These are phyloP conservation scores for Mycena sanguinolenta DNA, from an alignment of 768 basidiomycete species.

Conservation along the genomic window DNA sequence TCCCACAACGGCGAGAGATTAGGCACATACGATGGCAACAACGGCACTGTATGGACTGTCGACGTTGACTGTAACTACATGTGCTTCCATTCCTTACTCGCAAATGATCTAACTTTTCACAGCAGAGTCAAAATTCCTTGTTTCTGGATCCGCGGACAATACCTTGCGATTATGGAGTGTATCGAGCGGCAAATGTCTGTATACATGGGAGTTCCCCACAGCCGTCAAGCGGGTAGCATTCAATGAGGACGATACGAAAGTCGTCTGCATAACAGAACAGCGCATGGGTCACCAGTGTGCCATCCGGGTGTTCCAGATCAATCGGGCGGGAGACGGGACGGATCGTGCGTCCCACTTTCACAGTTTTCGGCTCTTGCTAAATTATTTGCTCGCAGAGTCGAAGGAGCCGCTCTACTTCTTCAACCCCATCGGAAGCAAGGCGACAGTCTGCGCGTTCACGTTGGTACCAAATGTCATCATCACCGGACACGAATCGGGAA, in stretches of 20 bases:
- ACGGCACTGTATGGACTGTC: conserved; percentile 96
- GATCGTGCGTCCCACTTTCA: conserved; percentile 69
- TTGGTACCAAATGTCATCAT: conserved; percentile 82
- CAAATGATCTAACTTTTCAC: conserved; percentile 10
- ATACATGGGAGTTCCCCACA: conserved; percentile 97
- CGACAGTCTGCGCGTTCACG: conserved; percentile 96
- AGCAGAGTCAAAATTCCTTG: conserved; percentile 87
- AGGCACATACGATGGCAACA: conserved; percentile 96
- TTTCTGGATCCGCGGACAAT: conserved; percentile 96
- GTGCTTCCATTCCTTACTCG: neutral
- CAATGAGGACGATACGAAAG: conserved; percentile 84
- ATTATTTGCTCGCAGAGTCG: conserved; percentile 67
- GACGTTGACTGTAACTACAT: conserved; percentile 85
- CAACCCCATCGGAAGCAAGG: conserved; percentile 92
- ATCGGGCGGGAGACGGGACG: conserved; percentile 84
- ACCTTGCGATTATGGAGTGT: conserved; percentile 92
- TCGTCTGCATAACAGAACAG: conserved; percentile 97
- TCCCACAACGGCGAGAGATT: conserved; percentile 97
- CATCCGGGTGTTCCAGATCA: conserved; percentile 91
- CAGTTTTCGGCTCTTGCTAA: neutral
- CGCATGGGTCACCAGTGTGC: conserved; percentile 95
- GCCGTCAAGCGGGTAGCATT: conserved; percentile 97
- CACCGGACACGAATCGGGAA: conserved; percentile 97
- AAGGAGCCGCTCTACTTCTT: conserved; percentile 83
- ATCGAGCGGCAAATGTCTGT: conserved; percentile 90